A percentile compares a stretch with the other conserved stretches of the same genome.
These are phyloP conservation scores for Sanguinoderma infundibulare DNA, from an alignment of 1,284 basidiomycete species.

Conservation along the genomic window DNA sequence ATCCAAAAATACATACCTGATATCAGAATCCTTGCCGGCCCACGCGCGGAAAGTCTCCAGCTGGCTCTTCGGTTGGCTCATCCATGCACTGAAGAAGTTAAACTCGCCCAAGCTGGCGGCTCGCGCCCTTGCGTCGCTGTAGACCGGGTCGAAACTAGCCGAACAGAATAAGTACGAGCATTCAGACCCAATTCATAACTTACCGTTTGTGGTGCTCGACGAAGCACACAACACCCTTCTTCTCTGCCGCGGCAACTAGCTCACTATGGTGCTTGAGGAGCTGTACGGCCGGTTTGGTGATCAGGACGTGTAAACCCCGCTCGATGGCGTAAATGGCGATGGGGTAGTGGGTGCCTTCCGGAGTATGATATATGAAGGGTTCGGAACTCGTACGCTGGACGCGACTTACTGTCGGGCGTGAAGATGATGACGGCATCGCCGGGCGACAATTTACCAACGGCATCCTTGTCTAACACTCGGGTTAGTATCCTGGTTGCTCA, in stretches of 20 bases:
- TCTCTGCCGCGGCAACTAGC: slow-evolving; percentile 74
- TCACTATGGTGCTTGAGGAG: slow-evolving; percentile 82
- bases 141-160: slow-evolving; percentile 85
- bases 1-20: slow-evolving; percentile 56
- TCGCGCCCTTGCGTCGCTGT: slow-evolving; percentile 85
- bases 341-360: slow-evolving; percentile 79
- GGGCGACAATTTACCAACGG: slow-evolving; percentile 79
- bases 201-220: slow-evolving; percentile 89
- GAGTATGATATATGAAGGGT: not conserved
- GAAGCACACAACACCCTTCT: slow-evolving; percentile 86
- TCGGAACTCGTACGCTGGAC: slow-evolving; percentile 22
- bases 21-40: slow-evolving; percentile 93
- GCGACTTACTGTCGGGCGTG: slow-evolving; percentile 77
- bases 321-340: slow-evolving; percentile 89
- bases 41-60: slow-evolving; percentile 93
- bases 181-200: slow-evolving; percentile 2
- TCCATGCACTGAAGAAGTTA: slow-evolving; percentile 91
- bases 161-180: not conserved
- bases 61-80: slow-evolving; percentile 96
- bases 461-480: slow-evolving; percentile 70
- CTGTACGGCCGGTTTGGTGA: slow-evolving; percentile 93
- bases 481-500: not conserved
- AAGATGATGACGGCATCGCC: slow-evolving; percentile 91
- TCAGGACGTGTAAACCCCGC: slow-evolving; percentile 83
- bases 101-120: slow-evolving; percentile 85